Percentiles rank a stretch among this genome's conserved stretches.
phyloP scores from a whole-genome alignment of 2,329 filamentous ascomycete species.

The Grosmannia serpens region DNA sequence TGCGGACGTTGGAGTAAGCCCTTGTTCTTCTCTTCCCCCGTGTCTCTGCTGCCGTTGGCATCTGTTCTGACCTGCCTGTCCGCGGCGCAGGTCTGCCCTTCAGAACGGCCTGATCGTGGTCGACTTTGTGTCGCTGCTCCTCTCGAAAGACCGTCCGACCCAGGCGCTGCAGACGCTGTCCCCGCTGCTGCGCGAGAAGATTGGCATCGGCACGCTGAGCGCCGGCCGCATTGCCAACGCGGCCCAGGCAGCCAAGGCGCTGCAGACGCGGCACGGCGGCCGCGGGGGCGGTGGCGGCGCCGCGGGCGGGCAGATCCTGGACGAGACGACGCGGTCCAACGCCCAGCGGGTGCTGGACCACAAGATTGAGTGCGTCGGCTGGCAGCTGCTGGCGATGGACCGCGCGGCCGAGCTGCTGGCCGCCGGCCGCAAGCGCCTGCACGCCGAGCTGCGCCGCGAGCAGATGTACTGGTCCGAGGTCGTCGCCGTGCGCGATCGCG shows the following conservation, averaged over 20 bases:
- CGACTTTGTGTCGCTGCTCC: constrained; percentile 71
- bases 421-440: constrained; percentile 58
- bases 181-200: constrained; percentile 53
- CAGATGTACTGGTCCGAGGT: constrained; percentile 84
- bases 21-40: too few relatives aligned
- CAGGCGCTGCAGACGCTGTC: constrained; percentile 62
- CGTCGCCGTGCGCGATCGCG: constrained; percentile 65
- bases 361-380: constrained; percentile 51
- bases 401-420: constrained; percentile 63
- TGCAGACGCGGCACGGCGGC: constrained; percentile 2
- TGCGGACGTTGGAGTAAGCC: constrained; percentile 45
- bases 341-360: constrained; percentile 39
- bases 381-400: constrained; percentile 68
- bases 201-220: constrained; percentile 65
- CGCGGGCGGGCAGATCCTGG: constrained; percentile 9
- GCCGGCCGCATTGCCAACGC: constrained; percentile 53
- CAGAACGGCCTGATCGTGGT: constrained; percentile 58
- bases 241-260: constrained; percentile 30
- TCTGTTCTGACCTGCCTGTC: not conserved
- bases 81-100: constrained; percentile 29
- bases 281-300: not conserved
- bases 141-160: constrained; percentile 69
- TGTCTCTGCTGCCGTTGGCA: not conserved
- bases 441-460: constrained; percentile 68
- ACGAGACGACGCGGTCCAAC: constrained; percentile 21